These are phyloP conservation scores for Conticribra weissflogii DNA, from an alignment of 108 stramenopile species.

Conservation along the genomic window DNA sequence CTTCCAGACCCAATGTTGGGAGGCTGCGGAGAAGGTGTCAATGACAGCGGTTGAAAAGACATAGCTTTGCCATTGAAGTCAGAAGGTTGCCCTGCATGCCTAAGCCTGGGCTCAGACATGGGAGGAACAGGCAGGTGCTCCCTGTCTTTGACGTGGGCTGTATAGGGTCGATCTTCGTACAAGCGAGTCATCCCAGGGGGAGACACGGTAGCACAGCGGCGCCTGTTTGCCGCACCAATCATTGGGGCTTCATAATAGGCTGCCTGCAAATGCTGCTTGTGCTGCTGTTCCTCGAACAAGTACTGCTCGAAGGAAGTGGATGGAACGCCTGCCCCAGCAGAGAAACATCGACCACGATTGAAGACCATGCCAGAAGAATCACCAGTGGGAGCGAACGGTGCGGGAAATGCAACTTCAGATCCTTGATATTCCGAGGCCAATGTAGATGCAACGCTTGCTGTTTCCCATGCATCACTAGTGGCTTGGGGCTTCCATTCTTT, in stretches of 20 bases:
- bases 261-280: constrained; percentile 2
- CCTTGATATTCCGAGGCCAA: constrained; percentile 61
- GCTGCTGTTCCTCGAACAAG: not conserved
- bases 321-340: constrained; percentile 34
- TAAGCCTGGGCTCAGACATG: constrained; percentile 24
- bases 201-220: constrained; percentile 64
- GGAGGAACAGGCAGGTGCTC: constrained; percentile 36
- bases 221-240: constrained; percentile 51
- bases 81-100: not conserved
- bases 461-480: constrained; percentile 57
- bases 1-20: constrained; percentile 25
- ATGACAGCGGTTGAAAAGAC: not conserved
- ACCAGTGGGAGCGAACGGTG: constrained; percentile 21
- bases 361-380: constrained; percentile 18
- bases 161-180: constrained; percentile 46
- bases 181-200: constrained; percentile 60
- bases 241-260: constrained; percentile 30
- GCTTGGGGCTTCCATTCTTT: constrained; percentile 9
- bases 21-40: not conserved
- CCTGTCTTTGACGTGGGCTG: constrained; percentile 28
- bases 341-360: constrained; percentile 46
- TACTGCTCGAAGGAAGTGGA: constrained; percentile 18
- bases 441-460: constrained; percentile 59
- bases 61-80: not conserved
- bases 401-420: constrained; percentile 26